Conservation (phyloP, 1,284 basidiomycete species). For the Trichosporon asahii region DNA sequence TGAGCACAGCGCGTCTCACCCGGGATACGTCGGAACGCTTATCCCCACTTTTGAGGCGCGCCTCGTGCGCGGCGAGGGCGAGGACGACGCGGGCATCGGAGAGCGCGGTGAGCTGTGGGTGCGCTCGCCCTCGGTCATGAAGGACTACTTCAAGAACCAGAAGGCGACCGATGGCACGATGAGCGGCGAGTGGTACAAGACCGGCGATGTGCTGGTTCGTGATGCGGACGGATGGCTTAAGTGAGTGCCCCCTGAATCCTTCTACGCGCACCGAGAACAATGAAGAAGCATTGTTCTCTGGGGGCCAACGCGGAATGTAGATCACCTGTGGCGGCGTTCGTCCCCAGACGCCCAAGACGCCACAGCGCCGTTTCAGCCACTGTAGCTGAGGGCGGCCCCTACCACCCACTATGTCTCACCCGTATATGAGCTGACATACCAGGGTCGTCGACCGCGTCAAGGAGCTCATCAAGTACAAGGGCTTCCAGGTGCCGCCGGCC, state of each 20-base stretch:
- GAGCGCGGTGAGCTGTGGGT: constrained; percentile 76
- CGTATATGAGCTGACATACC: not conserved
- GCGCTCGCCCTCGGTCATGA: constrained; percentile 74
- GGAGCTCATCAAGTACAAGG: constrained; percentile 75
- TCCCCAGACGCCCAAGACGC: not conserved
- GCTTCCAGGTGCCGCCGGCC: constrained; percentile 68
- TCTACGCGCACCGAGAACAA: not conserved
- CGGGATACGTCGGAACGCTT: constrained; percentile 67
- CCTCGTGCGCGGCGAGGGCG: constrained; percentile 57
- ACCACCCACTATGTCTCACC: not conserved
- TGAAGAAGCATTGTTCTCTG: not conserved
- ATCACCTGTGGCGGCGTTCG: not conserved
- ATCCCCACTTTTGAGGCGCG: constrained; percentile 74
- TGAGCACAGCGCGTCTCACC: constrained; percentile 30
- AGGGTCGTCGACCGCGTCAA: constrained; percentile 57
- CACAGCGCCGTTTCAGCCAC: not conserved
- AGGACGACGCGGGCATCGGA: constrained; percentile 55
- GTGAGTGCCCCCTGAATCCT: constrained; percentile 51
- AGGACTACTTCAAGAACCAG: constrained; percentile 64
- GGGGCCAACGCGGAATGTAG: not conserved
- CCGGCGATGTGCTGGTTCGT: constrained; percentile 67
- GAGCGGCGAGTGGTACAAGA: constrained; percentile 75
- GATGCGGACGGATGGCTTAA: constrained; percentile 60
- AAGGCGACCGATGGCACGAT: constrained; percentile 66
- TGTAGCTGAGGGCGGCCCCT: not conserved